Evolutionary conservation across 2,329 filamentous ascomycete genomes (phyloP).

Genomic region (Exophiala bonariae): DNA sequence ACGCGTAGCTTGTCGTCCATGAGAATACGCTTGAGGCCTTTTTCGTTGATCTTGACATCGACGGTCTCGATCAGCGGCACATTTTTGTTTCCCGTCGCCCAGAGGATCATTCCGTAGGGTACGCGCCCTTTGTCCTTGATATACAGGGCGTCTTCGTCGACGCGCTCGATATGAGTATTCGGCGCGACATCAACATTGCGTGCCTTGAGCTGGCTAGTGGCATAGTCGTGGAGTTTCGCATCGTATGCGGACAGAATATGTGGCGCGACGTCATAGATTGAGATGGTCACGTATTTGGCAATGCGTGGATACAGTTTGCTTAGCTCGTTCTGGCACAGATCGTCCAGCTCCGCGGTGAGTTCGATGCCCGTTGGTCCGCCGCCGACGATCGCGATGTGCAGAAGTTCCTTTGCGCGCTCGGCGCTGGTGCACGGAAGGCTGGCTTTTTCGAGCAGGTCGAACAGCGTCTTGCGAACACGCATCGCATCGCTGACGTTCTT

Average conservation of each 20-base stretch:
- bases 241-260: constrained; percentile 44
- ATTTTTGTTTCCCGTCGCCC: constrained; percentile 41
- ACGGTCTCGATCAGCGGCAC: constrained; percentile 36
- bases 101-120: constrained; percentile 39
- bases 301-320: constrained; percentile 42
- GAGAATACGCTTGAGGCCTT: constrained; percentile 36
- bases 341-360: constrained; percentile 45
- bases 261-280: constrained; percentile 47
- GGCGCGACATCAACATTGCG: constrained; percentile 42
- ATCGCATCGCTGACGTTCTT: constrained; percentile 31
- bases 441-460: constrained; percentile 36
- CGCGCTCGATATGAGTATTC: constrained; percentile 37
- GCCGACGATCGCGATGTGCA: constrained; percentile 42
- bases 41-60: constrained; percentile 34
- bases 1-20: constrained; percentile 35
- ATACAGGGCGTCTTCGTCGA: constrained; percentile 35
- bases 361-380: constrained; percentile 46
- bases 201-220: constrained; percentile 36
- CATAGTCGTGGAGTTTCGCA: constrained; percentile 42
- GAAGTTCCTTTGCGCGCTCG: constrained; percentile 33
- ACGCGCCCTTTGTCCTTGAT: constrained; percentile 38
- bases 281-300: constrained; percentile 39
- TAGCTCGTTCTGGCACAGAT: constrained; percentile 42
- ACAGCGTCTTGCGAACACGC: constrained; percentile 23
- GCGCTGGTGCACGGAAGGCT: constrained; percentile 33